Conservation (phyloP, 139 green algal species). For the Deuterostichococcus epilithicus region DNA sequence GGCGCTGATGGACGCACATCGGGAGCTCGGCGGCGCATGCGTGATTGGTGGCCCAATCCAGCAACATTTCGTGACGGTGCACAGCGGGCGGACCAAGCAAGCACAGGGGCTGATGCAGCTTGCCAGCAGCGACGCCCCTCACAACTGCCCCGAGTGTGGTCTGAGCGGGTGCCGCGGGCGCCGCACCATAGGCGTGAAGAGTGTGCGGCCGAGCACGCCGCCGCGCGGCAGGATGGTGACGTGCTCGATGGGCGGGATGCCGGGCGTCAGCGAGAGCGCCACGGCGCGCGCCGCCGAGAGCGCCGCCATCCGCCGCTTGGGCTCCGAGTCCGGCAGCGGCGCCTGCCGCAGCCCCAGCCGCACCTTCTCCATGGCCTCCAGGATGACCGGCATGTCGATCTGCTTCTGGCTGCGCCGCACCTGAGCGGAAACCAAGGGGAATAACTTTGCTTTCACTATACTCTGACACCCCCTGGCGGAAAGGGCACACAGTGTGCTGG, state of each 20-base stretch:
- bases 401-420: slow-evolving; percentile 24
- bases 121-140: not conserved
- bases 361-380: slow-evolving; percentile 53
- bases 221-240: slow-evolving; percentile 49
- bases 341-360: slow-evolving; percentile 43
- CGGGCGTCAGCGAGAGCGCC: slow-evolving; percentile 45
- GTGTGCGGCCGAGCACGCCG: slow-evolving; percentile 31
- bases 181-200: slow-evolving; percentile 38
- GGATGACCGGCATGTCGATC: slow-evolving; percentile 40
- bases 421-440: too few species aligned
- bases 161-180: not conserved
- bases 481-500: too few species aligned
- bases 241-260: slow-evolving; percentile 47
- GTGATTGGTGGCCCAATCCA: too few species aligned
- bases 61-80: not conserved
- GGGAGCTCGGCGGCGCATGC: too few species aligned
- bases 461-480: too few species aligned
- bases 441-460: too few species aligned
- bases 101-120: not conserved
- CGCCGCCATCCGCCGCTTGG: slow-evolving; percentile 32
- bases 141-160: not conserved
- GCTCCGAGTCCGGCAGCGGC: slow-evolving; percentile 25
- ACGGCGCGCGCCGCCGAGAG: slow-evolving; percentile 49
- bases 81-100: too few species aligned
- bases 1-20: too few species aligned